These are phyloP conservation scores for Cyclaneusma minus DNA, from an alignment of 2,329 filamentous ascomycete species.

Conservation along the genomic window DNA sequence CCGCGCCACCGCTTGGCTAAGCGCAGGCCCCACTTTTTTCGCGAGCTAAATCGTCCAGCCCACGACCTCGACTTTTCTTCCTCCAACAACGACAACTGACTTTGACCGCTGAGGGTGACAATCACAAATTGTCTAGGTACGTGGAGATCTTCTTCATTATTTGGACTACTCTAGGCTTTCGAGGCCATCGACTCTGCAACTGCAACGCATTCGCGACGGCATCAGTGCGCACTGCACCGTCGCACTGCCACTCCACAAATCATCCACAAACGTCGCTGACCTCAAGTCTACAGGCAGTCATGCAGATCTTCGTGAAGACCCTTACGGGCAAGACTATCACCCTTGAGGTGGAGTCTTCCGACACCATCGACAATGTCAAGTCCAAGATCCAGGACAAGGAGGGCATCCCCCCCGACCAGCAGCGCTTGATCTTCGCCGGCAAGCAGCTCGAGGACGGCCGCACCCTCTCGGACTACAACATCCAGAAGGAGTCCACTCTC, in stretches of 20 bases:
- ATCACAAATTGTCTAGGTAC: constrained; percentile 17
- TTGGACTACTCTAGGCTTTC: neutral
- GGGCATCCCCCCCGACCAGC: constrained; percentile 97
- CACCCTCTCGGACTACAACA: constrained; percentile 99
- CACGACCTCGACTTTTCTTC: constrained; percentile 5
- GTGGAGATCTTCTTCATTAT: constrained; percentile 3
- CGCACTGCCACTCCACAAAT: neutral
- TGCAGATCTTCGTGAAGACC: constrained; percentile 66
- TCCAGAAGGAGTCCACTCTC: constrained; percentile 99
- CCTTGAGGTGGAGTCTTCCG: constrained; percentile 99
- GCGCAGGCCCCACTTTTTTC: too few species aligned
- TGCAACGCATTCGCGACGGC: neutral
- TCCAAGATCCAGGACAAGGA: constrained; percentile 98
- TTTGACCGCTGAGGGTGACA: constrained; percentile 18
- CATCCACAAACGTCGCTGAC: neutral
- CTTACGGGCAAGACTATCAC: constrained; percentile 99
- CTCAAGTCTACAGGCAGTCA: constrained; percentile 31
- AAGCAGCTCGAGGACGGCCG: constrained; percentile 99
- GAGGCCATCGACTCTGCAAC: neutral
- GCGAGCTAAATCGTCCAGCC: too few species aligned
- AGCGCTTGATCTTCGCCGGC: constrained; percentile 98
- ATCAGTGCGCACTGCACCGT: neutral
- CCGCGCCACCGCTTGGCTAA: too few species aligned
- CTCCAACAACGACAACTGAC: constrained; percentile 4
- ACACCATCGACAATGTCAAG: constrained; percentile 99